Evolutionary conservation across 495 filamentous ascomycete species (phyloP).

Genomic region (Parathielavia hyrcaniae): DNA sequence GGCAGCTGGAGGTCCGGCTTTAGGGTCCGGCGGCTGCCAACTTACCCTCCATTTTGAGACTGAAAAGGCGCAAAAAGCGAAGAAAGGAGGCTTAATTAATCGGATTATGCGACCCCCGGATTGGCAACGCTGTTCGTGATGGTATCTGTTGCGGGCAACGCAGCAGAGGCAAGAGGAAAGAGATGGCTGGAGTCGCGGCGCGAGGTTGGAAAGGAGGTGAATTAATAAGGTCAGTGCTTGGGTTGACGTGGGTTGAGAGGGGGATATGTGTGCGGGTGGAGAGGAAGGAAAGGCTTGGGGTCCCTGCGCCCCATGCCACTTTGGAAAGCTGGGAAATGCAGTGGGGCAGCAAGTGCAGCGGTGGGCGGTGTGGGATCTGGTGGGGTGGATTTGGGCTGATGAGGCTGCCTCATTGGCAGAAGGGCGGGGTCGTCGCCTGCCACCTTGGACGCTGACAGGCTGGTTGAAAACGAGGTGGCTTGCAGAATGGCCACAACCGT

Average conservation of each 20-base stretch:
- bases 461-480: conserved; percentile 8
- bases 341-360: conserved; percentile 16
- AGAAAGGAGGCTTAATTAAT: conserved; percentile 31
- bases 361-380: conserved; percentile 20
- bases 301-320: conserved; percentile 31
- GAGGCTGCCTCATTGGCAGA: conserved; percentile 38
- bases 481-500: conserved; percentile 23
- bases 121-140: conserved; percentile 38
- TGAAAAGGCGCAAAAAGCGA: conserved; percentile 38
- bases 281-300: conserved; percentile 29
- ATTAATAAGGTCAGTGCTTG: conserved; percentile 44
- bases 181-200: conserved; percentile 29
- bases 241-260: conserved; percentile 32
- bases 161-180: conserved; percentile 37
- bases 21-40: conserved; percentile 6
- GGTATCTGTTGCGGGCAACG: conserved; percentile 33
- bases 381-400: conserved; percentile 24
- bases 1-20: conserved; percentile 9
- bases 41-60: conserved; percentile 51
- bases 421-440: conserved; percentile 32
- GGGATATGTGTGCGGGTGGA: conserved; percentile 29
- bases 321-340: conserved; percentile 17
- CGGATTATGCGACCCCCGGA: conserved; percentile 43
- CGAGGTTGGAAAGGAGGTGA: conserved; percentile 46
- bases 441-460: conserved; percentile 25